Conservation (phyloP, 805 yeast species). For the Myxozyma sirexii region DNA sequence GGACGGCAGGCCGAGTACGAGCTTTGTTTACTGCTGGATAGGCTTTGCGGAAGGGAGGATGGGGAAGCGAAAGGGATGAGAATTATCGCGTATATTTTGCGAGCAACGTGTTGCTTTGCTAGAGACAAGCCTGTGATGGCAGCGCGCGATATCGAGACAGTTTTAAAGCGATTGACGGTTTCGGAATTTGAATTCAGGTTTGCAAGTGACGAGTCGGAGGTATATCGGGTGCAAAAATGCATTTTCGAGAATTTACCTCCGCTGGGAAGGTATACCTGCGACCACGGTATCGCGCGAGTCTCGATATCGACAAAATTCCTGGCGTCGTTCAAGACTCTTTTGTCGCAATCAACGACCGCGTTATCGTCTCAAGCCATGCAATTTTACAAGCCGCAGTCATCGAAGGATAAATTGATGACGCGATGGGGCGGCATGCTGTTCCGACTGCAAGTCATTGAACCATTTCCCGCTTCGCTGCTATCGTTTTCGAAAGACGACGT, state of each 20-base stretch:
- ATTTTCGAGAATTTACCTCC: slow-evolving; percentile 4
- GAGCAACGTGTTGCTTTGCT: slow-evolving; percentile 18
- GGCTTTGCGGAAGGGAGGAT: too few relatives aligned
- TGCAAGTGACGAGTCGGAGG: background rate
- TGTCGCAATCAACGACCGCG: background rate
- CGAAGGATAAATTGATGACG: background rate
- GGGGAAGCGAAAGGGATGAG: background rate
- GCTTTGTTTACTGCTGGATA: slow-evolving; percentile 6
- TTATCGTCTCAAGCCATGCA: background rate
- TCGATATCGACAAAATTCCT: background rate
- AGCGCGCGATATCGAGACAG: background rate
- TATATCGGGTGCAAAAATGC: background rate
- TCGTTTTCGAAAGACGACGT: background rate
- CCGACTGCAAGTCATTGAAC: slow-evolving; percentile 16
- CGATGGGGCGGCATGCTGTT: slow-evolving; percentile 15
- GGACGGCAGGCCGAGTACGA: slow-evolving; percentile 15
- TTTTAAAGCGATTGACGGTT: background rate
- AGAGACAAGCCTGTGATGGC: slow-evolving; percentile 12
- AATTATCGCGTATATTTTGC: slow-evolving; percentile 8
- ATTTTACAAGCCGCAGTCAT: background rate
- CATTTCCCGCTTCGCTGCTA: slow-evolving; percentile 12
- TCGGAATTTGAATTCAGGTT: background rate
- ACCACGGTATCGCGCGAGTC: background rate
- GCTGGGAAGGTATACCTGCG: background rate
- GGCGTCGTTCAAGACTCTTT: background rate